phyloP scores from a whole-genome alignment of 208 protist species.

The Strigomonas culicis region DNA sequence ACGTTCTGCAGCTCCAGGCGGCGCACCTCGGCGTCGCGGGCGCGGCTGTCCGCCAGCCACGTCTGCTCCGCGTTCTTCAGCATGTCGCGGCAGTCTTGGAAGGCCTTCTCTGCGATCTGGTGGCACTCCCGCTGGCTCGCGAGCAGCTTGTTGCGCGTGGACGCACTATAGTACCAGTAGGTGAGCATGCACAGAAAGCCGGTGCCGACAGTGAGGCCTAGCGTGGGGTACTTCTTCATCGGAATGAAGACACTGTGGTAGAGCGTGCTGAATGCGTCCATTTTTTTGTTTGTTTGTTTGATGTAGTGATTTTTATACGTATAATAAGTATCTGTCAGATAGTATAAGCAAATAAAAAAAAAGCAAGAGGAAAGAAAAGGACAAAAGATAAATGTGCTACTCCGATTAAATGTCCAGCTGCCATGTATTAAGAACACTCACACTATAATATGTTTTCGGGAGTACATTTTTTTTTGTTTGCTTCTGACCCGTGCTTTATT shows the following conservation, averaged over 20 bases:
- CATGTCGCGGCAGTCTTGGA: constrained; percentile 63
- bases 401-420: too few species aligned
- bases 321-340: too few species aligned
- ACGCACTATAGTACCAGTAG: constrained; percentile 72
- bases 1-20: constrained; percentile 86
- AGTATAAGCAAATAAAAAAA: too few species aligned
- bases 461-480: too few species aligned
- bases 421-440: too few species aligned
- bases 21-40: constrained; percentile 66
- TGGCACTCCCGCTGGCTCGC: constrained; percentile 51
- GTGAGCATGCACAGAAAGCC: constrained; percentile 45
- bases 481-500: too few species aligned
- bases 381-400: too few species aligned
- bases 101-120: constrained; percentile 37
- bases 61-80: constrained; percentile 62
- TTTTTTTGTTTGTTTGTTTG: too few species aligned
- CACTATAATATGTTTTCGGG: too few species aligned
- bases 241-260: constrained; percentile 30
- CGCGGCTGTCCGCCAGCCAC: constrained; percentile 61
- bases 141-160: constrained; percentile 43
- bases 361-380: too few species aligned
- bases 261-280: too few species aligned
- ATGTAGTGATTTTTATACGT: too few species aligned
- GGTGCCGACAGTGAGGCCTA: constrained; percentile 48
- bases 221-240: constrained; percentile 40